These are phyloP conservation scores for Plasmodium inui DNA, from an alignment of 169 alveolate species.

Conservation along the genomic window DNA sequence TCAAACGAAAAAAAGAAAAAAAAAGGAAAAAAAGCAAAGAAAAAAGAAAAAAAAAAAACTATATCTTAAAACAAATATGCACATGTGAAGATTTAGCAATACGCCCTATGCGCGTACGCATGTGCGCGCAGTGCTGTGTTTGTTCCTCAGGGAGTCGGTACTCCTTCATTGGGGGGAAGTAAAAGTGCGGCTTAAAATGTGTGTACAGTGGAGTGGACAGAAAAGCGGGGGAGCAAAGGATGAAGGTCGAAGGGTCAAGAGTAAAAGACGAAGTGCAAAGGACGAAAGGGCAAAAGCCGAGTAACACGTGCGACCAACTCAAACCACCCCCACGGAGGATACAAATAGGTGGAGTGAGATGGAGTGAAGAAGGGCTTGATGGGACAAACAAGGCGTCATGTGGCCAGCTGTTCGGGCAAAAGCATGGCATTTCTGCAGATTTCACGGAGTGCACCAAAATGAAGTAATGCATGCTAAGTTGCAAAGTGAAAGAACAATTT, in stretches of 20 bases:
- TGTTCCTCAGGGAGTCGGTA: neutral
- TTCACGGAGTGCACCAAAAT: neutral
- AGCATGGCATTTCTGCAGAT: neutral
- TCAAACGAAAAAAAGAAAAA: neutral
- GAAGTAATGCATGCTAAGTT: neutral
- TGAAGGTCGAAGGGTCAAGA: neutral
- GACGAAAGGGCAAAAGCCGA: neutral
- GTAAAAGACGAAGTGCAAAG: neutral
- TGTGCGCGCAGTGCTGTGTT: neutral
- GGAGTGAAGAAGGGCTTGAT: too few species aligned
- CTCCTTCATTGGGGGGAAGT: neutral
- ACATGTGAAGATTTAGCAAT: neutral
- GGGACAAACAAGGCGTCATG: neutral
- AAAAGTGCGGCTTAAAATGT: neutral
- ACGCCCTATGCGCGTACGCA: neutral
- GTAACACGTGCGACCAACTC: neutral
- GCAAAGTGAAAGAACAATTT: neutral
- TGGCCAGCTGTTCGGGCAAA: neutral
- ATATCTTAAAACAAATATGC: neutral
- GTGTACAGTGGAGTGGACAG: neutral
- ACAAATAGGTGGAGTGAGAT: neutral
- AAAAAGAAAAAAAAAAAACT: neutral
- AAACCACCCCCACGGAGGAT: neutral
- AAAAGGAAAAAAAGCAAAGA: neutral
- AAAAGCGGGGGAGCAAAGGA: neutral